phyloP scores from a whole-genome alignment of 2,329 filamentous ascomycete genomes.

The Venturia oleaginea region DNA sequence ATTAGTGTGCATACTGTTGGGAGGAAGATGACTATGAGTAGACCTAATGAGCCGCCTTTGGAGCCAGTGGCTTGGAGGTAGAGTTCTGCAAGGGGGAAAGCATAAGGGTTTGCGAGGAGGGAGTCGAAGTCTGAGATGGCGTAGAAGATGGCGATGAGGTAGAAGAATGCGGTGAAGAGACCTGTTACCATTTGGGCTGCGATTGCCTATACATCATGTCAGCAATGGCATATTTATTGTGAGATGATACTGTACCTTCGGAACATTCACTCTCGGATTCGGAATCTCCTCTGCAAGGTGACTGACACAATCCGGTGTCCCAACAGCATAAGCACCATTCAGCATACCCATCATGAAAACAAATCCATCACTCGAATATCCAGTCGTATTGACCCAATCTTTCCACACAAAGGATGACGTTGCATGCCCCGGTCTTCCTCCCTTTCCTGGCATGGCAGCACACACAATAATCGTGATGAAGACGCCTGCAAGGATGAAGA shows the following conservation, averaged over 20 bases:
- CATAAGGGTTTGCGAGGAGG: conserved; percentile 40
- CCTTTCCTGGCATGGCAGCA: conserved; percentile 42
- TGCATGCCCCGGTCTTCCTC: conserved; percentile 26
- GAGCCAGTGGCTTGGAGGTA: conserved; percentile 43
- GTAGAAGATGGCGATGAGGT: conserved; percentile 28
- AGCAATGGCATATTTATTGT: background rate
- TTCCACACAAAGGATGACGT: conserved; percentile 34
- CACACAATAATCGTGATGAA: conserved; percentile 48
- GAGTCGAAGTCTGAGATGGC: conserved; percentile 32
- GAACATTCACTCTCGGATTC: conserved; percentile 28
- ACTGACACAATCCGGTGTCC: conserved; percentile 48
- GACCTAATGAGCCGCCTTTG: conserved; percentile 22
- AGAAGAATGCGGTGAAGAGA: conserved; percentile 1
- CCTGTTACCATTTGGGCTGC: background rate
- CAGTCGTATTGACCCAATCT: conserved; percentile 36
- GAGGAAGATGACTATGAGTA: conserved; percentile 44
- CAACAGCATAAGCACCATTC: conserved; percentile 60
- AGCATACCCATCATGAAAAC: conserved; percentile 57
- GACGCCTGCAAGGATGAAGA: conserved; percentile 44
- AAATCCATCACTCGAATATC: conserved; percentile 44
- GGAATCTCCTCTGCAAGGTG: conserved; percentile 50
- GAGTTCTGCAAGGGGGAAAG: conserved; percentile 57
- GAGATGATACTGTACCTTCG: conserved; percentile 22
- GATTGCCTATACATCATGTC: background rate
- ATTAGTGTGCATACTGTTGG: conserved; percentile 44